Conservation (phyloP, 2,329 filamentous ascomycete species). For the Clonostachys solani region DNA sequence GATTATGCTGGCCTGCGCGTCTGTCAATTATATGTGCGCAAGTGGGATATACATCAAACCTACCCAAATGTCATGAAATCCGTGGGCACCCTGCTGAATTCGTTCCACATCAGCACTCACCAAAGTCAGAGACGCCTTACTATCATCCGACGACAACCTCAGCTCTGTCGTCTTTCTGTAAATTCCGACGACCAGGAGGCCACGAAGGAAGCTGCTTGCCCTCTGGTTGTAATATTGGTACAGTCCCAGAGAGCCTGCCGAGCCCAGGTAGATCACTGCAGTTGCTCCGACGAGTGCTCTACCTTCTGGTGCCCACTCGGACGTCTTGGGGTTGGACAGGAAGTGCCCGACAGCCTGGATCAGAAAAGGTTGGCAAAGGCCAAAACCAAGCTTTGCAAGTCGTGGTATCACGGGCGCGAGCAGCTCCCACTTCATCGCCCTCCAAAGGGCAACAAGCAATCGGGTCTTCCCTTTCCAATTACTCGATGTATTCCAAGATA, state of each 20-base stretch:
- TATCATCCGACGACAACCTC: slow-evolving; percentile 21
- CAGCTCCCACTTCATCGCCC: slow-evolving; percentile 21
- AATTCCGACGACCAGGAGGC: slow-evolving; percentile 21
- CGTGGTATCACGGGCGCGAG: slow-evolving; percentile 28
- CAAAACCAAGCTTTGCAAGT: slow-evolving; percentile 30
- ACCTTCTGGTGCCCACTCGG: slow-evolving; percentile 14
- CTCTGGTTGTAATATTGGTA: slow-evolving; percentile 32
- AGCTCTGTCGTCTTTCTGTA: slow-evolving; percentile 25
- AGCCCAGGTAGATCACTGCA: slow-evolving; percentile 30
- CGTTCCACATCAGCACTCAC: slow-evolving; percentile 44
- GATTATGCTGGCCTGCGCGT: no score
- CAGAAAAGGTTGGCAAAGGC: slow-evolving; percentile 37
- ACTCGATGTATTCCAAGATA: no score
- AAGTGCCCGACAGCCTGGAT: slow-evolving; percentile 21
- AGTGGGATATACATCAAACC: slow-evolving; percentile 33
- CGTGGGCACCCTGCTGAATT: slow-evolving; percentile 23
- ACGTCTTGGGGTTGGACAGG: slow-evolving; percentile 21
- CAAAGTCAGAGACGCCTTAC: slow-evolving; percentile 36
- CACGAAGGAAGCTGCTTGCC: slow-evolving; percentile 21
- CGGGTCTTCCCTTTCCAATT: no score
- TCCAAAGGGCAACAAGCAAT: neutral
- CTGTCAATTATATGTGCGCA: no score
- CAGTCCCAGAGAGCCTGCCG: slow-evolving; percentile 30
- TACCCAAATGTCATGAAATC: slow-evolving; percentile 35
- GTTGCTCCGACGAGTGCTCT: slow-evolving; percentile 37